Conservation (phyloP, 495 filamentous ascomycete species). For the Penicillium lagena region DNA sequence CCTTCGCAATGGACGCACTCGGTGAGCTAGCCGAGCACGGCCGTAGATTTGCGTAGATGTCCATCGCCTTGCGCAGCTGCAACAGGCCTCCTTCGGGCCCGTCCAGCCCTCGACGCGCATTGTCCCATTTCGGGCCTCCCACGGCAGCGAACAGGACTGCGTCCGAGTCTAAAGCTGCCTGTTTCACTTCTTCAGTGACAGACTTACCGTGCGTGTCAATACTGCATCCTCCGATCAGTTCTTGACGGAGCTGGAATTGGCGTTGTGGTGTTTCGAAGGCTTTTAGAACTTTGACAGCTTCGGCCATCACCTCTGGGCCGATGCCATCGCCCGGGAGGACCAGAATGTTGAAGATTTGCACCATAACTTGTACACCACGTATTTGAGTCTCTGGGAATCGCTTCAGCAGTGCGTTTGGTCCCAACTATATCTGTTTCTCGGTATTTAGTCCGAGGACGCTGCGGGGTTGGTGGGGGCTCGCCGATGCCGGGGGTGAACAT, state of each 20-base stretch:
- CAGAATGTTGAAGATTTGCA: constrained; percentile 39
- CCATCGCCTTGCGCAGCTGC: constrained; percentile 39
- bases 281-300: constrained; percentile 46
- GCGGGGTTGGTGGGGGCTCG: no score
- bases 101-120: constrained; percentile 30
- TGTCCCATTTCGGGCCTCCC: constrained; percentile 47
- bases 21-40: constrained; percentile 40
- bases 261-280: constrained; percentile 31
- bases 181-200: constrained; percentile 37
- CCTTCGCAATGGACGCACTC: constrained; percentile 28
- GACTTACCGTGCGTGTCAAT: constrained; percentile 41
- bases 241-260: constrained; percentile 35
- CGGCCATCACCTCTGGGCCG: constrained; percentile 48
- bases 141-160: constrained; percentile 46
- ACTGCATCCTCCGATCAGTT: constrained; percentile 42
- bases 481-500: constrained; percentile 10
- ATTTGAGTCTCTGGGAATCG: not conserved
- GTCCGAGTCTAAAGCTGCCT: constrained; percentile 33
- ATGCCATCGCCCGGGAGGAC: constrained; percentile 49
- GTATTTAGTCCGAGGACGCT: constrained; percentile 10
- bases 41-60: constrained; percentile 46
- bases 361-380: constrained; percentile 2
- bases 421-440: constrained; percentile 11
- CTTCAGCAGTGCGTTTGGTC: no score
- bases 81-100: constrained; percentile 42